These are phyloP conservation scores for Pichia occidentalis DNA, from an alignment of 805 yeast species.

Conservation along the genomic window DNA sequence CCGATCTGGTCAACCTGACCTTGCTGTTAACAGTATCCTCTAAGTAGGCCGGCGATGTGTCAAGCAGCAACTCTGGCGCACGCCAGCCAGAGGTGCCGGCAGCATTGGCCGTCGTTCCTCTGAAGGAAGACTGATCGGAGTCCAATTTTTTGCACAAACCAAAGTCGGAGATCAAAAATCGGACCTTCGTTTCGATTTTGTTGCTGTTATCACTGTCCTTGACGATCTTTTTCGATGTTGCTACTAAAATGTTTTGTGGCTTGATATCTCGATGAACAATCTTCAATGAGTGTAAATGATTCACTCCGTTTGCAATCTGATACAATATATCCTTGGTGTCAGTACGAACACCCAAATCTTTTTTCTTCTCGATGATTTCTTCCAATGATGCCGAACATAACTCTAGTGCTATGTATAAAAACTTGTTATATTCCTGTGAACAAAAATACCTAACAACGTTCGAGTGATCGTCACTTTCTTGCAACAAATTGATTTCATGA, in stretches of 20 bases:
- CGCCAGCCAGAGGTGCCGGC: constrained; percentile 99
- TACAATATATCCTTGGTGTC: constrained; percentile 49
- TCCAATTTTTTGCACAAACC: constrained; percentile 92
- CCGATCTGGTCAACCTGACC: constrained; percentile 74
- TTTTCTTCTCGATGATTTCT: constrained; percentile 58
- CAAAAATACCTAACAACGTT: constrained; percentile 91
- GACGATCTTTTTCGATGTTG: constrained; percentile 48
- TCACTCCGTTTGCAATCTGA: constrained; percentile 79
- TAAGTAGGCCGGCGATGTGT: constrained; percentile 27
- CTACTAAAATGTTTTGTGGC: constrained; percentile 88
- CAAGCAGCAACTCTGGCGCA: constrained; percentile 79
- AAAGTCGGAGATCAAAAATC: constrained; percentile 88
- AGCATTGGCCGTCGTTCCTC: constrained; percentile 86
- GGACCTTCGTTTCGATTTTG: constrained; percentile 36
- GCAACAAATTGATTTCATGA: constrained; percentile 79
- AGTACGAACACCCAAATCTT: constrained; percentile 34
- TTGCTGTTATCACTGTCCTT: constrained; percentile 16
- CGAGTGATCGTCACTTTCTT: constrained; percentile 95
- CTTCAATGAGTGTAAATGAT: constrained; percentile 80
- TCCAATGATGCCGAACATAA: constrained; percentile 85
- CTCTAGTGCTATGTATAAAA: constrained; percentile 88
- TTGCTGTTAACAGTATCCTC: constrained; percentile 21
- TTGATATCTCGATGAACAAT: constrained; percentile 93
- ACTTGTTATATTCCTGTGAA: constrained; percentile 83
- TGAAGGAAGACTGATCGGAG: constrained; percentile 84